Evolutionary conservation across 345 rosid genomes (phyloP).

Genomic region (Pseudoturritis turrita): DNA sequence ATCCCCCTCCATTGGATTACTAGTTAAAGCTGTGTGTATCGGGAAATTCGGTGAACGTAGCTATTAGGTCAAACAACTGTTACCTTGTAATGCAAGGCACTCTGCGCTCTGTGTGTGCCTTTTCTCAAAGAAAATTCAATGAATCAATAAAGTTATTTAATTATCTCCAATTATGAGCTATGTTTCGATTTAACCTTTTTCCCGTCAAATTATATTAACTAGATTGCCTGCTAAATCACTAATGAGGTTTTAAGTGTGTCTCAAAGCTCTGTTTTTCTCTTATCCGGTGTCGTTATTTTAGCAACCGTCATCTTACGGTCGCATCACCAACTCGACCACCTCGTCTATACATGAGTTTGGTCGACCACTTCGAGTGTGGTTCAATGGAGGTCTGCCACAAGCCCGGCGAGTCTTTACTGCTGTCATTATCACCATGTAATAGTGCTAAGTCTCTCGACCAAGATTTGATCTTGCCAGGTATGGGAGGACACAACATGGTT

Average conservation of each 20-base stretch:
- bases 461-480: background rate
- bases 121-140: no score
- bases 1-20: background rate
- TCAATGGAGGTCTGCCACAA: background rate
- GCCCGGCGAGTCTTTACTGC: background rate
- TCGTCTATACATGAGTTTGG: background rate
- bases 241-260: background rate
- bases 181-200: no score
- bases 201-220: no score
- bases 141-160: no score
- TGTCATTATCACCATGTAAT: background rate
- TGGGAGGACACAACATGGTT: background rate
- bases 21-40: background rate
- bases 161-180: no score
- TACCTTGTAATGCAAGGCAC: background rate
- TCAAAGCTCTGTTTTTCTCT: background rate
- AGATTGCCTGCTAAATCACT: background rate
- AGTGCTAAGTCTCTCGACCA: background rate
- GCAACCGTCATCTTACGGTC: background rate
- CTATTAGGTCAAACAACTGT: no score
- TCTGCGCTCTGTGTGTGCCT: no score
- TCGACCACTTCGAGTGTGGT: background rate
- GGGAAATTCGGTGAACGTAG: no score
- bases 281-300: background rate
- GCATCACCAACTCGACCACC: no score